A percentile compares a stretch with the other conserved stretches of the same genome.
Conservation (phyloP, 139 green algal genomes). For the Trebouxia sp. region DNA sequence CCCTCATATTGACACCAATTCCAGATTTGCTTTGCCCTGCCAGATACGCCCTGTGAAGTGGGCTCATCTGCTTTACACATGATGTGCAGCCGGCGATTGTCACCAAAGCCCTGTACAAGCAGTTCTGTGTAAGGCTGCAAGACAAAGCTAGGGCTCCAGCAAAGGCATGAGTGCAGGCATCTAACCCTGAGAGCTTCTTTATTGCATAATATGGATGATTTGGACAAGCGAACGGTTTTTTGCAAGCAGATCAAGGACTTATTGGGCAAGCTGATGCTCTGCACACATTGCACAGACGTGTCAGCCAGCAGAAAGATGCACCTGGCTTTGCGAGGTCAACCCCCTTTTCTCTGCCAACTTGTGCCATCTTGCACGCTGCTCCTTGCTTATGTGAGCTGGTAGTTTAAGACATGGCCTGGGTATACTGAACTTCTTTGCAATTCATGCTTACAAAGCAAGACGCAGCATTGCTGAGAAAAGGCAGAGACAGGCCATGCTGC, state of each 20-base stretch:
- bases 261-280: too few relatives aligned
- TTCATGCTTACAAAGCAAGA: not conserved
- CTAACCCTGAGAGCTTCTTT: too few relatives aligned
- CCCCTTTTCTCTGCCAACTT: slow-evolving; percentile 16
- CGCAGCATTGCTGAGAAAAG: too few relatives aligned
- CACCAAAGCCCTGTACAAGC: slow-evolving; percentile 27
- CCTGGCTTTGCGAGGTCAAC: slow-evolving; percentile 33
- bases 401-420: slow-evolving; percentile 35
- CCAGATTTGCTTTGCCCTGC: slow-evolving; percentile 36
- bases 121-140: not conserved
- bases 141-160: too few relatives aligned
- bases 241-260: too few relatives aligned
- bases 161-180: not conserved
- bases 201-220: too few relatives aligned
- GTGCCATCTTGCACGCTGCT: slow-evolving; percentile 47
- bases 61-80: not conserved
- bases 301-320: too few relatives aligned
- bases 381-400: slow-evolving; percentile 41
- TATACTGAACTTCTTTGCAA: not conserved
- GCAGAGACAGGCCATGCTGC: too few relatives aligned
- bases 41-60: not conserved
- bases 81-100: slow-evolving; percentile 28
- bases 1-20: slow-evolving; percentile 43
- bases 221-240: too few relatives aligned
- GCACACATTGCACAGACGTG: too few relatives aligned